A percentile compares a stretch with the other conserved stretches of the same genome.
Conservation (phyloP, 805 yeast species). For the Wickerhamomyces bovis region DNA sequence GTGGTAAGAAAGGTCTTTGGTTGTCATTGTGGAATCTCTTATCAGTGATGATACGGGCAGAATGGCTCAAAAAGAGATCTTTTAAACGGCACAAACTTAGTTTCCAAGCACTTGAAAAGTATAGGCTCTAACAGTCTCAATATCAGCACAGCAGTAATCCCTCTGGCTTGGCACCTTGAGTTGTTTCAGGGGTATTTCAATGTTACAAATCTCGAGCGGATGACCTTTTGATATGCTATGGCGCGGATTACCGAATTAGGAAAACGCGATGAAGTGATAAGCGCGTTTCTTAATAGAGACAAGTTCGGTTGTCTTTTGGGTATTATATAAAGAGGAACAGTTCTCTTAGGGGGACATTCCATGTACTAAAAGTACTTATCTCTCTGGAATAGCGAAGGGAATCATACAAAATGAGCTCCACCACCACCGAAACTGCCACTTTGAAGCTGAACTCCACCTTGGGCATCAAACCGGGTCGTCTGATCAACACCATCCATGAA, state of each 20-base stretch:
- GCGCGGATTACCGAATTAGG: not conserved
- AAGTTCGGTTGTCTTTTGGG: not conserved
- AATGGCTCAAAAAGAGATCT: not conserved
- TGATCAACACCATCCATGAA: constrained; percentile 53
- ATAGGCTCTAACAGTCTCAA: too few species aligned
- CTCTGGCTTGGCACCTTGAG: too few species aligned
- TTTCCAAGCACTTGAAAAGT: too few species aligned
- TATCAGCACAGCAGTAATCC: too few species aligned
- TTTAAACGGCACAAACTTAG: too few species aligned
- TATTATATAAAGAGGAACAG: not conserved
- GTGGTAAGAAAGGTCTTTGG: constrained; percentile 10
- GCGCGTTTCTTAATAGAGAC: not conserved
- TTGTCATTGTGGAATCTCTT: not conserved
- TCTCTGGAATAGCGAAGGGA: too few species aligned
- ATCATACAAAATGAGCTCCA: not conserved
- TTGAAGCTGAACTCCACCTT: constrained; percentile 10
- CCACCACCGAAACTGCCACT: not conserved
- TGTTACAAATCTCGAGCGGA: not conserved
- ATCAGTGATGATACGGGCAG: not conserved
- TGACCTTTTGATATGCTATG: not conserved
- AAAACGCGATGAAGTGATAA: not conserved
- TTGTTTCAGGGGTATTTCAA: too few species aligned
- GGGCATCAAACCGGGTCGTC: constrained; percentile 33
- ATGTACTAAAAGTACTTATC: too few species aligned
- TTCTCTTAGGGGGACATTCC: not conserved